Conservation (phyloP, 2,329 filamentous ascomycete species). For the Cordyceps javanica region DNA sequence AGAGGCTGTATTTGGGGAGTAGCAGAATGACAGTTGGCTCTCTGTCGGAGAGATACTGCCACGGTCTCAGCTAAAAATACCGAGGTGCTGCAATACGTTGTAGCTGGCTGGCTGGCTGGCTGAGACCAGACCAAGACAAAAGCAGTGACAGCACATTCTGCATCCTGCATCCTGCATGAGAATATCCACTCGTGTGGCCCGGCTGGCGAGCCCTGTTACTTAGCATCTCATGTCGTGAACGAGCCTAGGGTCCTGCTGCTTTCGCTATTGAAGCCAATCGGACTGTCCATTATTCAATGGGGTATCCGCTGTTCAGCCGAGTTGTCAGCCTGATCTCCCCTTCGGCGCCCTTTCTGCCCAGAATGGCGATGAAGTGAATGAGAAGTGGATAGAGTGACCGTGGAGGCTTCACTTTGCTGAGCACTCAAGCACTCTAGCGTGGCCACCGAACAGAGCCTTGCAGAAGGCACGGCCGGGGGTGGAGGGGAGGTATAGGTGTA, state of each 20-base stretch:
- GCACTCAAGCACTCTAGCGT: background rate
- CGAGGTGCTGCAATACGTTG: background rate
- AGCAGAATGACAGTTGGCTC: too few species aligned
- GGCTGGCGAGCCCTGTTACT: background rate
- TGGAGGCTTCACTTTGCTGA: background rate
- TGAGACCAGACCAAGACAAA: background rate
- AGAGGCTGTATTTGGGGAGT: background rate
- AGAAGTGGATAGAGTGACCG: background rate
- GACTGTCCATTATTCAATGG: background rate
- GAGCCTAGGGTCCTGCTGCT: background rate
- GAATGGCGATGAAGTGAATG: background rate
- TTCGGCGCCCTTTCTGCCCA: background rate
- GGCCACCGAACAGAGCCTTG: too few species aligned
- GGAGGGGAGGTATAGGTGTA: too few species aligned
- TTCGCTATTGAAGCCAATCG: background rate
- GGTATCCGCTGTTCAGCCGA: background rate
- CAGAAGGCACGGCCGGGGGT: too few species aligned
- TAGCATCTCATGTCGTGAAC: background rate
- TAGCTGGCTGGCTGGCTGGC: background rate
- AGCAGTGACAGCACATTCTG: background rate
- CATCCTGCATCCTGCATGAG: background rate
- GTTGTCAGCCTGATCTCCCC: background rate
- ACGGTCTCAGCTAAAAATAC: background rate
- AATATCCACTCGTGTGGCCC: background rate
- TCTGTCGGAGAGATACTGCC: background rate